Evolutionary conservation across 306 rosid species (phyloP).

Genomic region (Spatholobus suberectus): DNA sequence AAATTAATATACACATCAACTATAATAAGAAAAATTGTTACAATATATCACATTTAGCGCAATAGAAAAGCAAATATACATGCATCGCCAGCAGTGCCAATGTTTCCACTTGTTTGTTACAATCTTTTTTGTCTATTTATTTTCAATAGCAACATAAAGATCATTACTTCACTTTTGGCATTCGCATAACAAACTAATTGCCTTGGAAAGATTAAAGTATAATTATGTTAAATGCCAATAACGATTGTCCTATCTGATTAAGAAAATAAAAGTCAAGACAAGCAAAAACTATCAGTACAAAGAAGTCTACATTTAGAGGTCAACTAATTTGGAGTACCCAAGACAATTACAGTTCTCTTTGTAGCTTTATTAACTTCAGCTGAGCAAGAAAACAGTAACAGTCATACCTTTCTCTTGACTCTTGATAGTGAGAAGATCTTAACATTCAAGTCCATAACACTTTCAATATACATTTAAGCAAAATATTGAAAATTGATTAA

Average conservation of each 20-base stretch:
- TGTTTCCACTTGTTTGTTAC: too few relatives aligned
- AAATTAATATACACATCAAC: too few relatives aligned
- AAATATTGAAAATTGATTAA: conserved; percentile 10
- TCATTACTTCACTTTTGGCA: not conserved
- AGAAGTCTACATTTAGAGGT: not conserved
- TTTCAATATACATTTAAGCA: not conserved
- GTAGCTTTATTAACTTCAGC: not conserved
- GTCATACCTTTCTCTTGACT: not conserved
- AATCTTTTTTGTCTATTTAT: too few relatives aligned
- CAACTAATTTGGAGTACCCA: not conserved
- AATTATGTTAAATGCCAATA: not conserved
- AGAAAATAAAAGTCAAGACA: not conserved
- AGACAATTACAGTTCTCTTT: not conserved
- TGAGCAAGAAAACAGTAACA: not conserved
- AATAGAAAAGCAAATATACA: too few relatives aligned
- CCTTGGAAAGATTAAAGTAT: not conserved
- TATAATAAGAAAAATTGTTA: too few relatives aligned
- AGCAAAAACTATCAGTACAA: not conserved
- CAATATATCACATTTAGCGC: too few relatives aligned
- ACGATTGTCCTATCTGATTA: not conserved
- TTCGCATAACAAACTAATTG: too few relatives aligned
- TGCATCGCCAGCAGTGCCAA: too few relatives aligned
- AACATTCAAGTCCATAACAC: not conserved
- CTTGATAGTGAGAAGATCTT: not conserved
- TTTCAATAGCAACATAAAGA: not conserved